These are phyloP conservation scores for Capsicum baccatum DNA, from an alignment of 257 asterid species.

Conservation along the genomic window DNA sequence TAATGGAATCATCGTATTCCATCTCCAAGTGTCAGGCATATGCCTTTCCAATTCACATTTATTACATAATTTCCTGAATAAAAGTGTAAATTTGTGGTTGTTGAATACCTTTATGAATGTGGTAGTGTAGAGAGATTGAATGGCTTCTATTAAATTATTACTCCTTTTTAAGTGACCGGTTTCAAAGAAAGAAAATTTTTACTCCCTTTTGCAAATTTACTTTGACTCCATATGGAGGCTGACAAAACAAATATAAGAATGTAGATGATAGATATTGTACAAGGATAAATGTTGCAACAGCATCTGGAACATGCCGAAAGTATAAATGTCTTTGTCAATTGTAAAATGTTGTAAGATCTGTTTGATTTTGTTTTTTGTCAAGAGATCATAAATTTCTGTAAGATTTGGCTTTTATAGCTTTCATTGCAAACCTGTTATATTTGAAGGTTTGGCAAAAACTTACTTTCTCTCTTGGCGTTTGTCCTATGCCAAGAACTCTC, in stretches of 20 bases:
- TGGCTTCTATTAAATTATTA: neutral
- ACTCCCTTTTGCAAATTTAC: neutral
- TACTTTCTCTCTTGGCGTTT: no score
- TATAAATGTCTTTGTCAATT: no score
- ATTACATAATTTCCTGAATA: neutral
- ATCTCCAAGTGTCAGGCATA: no score
- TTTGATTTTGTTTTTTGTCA: no score
- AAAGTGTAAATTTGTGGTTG: neutral
- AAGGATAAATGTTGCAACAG: neutral
- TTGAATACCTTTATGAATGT: neutral
- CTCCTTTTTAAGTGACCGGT: neutral
- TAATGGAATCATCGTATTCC: no score
- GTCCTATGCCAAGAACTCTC: no score
- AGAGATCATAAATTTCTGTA: no score
- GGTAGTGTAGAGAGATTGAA: neutral
- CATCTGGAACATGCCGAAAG: neutral
- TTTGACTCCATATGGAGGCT: neutral
- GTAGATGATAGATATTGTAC: neutral
- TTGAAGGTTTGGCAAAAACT: no score
- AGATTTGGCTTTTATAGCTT: no score
- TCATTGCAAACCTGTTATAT: no score
- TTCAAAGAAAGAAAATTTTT: no score
- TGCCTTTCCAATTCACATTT: neutral
- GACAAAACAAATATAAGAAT: neutral
- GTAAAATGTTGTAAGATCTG: no score